These are phyloP conservation scores for Monosporascus cannonballus DNA, from an alignment of 2,329 filamentous ascomycete species.

Conservation along the genomic window DNA sequence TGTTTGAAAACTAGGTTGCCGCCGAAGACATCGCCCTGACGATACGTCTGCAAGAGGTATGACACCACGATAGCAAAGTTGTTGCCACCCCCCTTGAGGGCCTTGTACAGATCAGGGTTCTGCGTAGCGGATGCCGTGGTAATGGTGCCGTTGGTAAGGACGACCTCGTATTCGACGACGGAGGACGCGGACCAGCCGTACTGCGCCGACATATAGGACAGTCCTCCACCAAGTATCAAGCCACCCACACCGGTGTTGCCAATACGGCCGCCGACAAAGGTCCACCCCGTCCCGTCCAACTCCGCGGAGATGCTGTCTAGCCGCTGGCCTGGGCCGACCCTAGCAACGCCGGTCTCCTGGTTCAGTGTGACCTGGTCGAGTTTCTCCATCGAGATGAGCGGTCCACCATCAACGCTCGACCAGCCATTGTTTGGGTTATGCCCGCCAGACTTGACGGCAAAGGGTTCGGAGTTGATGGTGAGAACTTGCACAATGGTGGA, in stretches of 20 bases:
- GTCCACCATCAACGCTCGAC: conserved; percentile 42
- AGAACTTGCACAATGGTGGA: conserved; percentile 44
- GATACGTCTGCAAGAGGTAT: conserved; percentile 37
- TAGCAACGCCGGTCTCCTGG: conserved; percentile 29
- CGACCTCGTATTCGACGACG: conserved; percentile 45
- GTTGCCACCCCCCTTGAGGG: conserved; percentile 50
- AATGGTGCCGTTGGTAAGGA: conserved; percentile 44
- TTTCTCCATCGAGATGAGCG: conserved; percentile 42
- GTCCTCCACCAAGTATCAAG: conserved; percentile 47
- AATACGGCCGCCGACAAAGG: conserved; percentile 38
- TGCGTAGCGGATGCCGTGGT: conserved; percentile 35
- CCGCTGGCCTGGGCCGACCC: conserved; percentile 39
- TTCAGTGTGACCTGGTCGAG: conserved; percentile 36
- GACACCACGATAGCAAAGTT: conserved; percentile 47
- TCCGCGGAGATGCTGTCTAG: conserved; percentile 34
- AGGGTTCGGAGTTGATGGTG: conserved; percentile 37
- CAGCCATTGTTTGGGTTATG: conserved; percentile 49
- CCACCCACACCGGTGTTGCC: conserved; percentile 40
- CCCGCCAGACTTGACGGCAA: conserved; percentile 53
- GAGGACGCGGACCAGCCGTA: conserved; percentile 45
- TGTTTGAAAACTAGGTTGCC: conserved; percentile 34
- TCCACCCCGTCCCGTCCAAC: conserved; percentile 36
- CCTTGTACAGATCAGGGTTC: conserved; percentile 44
- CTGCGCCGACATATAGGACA: conserved; percentile 45
- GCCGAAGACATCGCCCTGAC: conserved; percentile 35